Evolutionary conservation across 1,139 yeast genomes (phyloP), one percentile per base, ranked within the genome.

Genomic region (Kodamaea plutei): DNA sequence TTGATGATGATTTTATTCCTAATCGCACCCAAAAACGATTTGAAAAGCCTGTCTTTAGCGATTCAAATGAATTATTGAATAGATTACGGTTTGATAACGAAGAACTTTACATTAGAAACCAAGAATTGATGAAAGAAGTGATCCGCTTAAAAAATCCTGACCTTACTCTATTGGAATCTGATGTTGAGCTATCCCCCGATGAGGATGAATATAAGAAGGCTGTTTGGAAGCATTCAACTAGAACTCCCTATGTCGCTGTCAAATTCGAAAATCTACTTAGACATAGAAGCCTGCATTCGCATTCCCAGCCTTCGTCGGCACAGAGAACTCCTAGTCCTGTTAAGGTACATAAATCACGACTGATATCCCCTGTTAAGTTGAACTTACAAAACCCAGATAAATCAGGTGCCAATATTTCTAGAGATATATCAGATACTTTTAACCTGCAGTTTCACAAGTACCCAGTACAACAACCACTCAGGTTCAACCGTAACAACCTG

Each of bases 271-370:
- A 32, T 22, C 22, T 32, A 8, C 29, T 30, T n/a, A 31, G 21
- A 9, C 16, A 16, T 8, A 12, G 26, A 4, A 15, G 23, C 11
- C 28, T 3, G 24, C 26, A 9, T 21, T 20, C 18, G 8, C 26
- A 18, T 4, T 28, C 22, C 5, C 25, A 28, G 8, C 20, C 35
- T 2, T 31, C 39, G 3, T 17, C 38, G 3, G 20, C 28, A 4
- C 33, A 28, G 15, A 21, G 45, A 21, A 40, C 44, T 2, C 44
- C 44, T 9, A 42, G 43, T 26, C 44, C 43, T 3, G 32, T 31
- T 16, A 42, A 39, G 23, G 28, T 8, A 3, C 6, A 14, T 3
- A 22, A 21, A 4, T 13, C 16, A 14, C 25, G 40, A 23, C 35
- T 40, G 12, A 39, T 39, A 7, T 39, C 45, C 7, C 41, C 43